Evolutionary conservation across 805 yeast genomes (phyloP), one percentile per base, ranked within the genome.

Genomic region (Ogataea sp.): DNA sequence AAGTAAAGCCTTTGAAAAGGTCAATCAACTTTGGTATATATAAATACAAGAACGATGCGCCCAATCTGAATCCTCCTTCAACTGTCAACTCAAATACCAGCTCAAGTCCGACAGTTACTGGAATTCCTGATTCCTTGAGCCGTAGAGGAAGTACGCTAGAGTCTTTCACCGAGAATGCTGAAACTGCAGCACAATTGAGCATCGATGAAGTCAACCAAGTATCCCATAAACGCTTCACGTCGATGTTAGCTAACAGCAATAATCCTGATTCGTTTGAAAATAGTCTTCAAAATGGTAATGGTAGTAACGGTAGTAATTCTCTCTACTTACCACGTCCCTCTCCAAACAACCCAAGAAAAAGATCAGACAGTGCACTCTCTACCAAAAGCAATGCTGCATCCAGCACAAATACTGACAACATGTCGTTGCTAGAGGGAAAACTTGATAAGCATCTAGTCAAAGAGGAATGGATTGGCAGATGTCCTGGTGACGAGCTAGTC

Each of bases 1-100:
- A 83, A 53, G 70, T 88, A 38, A 81, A 80, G 51, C 97, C 97
- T 2, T 58, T 81, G 45, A 80, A 79, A 53, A 72, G 75, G 48
- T 74, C 84, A 14, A 72, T 82, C 43, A 50, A 55, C 39, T 47
- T 61, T 45, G 61, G 62, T 1, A 57, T 63, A 20, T 63, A 62
- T 38, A 49, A 52, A 29, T 55, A 54, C 39, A 52, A 47, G 40
- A 53, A 45, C 34, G 27, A 43, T 16, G 55, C 47, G 26, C 7
- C 26, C 10, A 23, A 23, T 23, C 10, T 8, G 10, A 23, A 23
- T 23, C 26, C 26, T 8, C 10, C 26, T 23, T 23, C 26, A 23
- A 23, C 26, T 23, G 11, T 23, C 11, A 11, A 7, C 11, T 23
- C 26, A 11, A 23, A 11, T 23, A 11, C 11, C 26, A 11, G 26